phyloP scores from a whole-genome alignment of 306 rosid species.

The Prunus fruticosa region DNA sequence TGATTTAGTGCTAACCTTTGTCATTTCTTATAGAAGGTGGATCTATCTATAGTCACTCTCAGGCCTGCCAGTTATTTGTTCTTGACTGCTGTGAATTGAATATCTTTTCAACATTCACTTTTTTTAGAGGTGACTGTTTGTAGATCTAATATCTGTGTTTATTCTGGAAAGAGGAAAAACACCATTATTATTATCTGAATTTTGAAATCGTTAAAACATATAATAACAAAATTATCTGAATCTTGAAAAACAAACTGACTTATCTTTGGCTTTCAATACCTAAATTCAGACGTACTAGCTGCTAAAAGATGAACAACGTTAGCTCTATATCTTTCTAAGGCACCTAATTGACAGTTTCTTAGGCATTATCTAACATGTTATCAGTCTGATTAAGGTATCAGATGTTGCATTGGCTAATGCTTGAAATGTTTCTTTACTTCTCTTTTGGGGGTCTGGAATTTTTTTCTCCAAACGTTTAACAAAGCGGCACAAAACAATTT shows the following conservation, averaged over 20 bases:
- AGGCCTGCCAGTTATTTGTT: too few relatives aligned
- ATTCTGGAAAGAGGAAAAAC: not conserved
- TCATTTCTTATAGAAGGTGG: not conserved
- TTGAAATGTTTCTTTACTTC: not conserved
- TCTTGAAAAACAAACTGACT: not conserved
- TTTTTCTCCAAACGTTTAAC: not conserved
- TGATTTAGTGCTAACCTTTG: not conserved
- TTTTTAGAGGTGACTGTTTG: not conserved
- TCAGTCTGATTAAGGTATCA: not conserved
- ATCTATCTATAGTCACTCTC: too few relatives aligned
- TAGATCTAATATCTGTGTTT: not conserved
- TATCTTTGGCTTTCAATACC: not conserved
- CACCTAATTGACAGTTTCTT: not conserved
- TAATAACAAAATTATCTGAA: too few relatives aligned
- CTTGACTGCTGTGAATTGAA: too few relatives aligned
- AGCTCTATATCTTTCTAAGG: not conserved
- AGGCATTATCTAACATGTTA: not conserved
- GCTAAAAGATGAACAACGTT: not conserved
- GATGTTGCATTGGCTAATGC: not conserved
- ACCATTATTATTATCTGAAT: too few relatives aligned
- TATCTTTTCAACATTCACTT: not conserved
- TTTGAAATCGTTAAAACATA: not conserved
- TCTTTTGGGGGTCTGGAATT: not conserved
- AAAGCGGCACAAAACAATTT: not conserved
- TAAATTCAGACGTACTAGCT: not conserved